Evolutionary conservation across 306 rosid genomes (phyloP), one percentile per base, ranked within the genome.

Genomic region (Gastrolobium bilobum): DNA sequence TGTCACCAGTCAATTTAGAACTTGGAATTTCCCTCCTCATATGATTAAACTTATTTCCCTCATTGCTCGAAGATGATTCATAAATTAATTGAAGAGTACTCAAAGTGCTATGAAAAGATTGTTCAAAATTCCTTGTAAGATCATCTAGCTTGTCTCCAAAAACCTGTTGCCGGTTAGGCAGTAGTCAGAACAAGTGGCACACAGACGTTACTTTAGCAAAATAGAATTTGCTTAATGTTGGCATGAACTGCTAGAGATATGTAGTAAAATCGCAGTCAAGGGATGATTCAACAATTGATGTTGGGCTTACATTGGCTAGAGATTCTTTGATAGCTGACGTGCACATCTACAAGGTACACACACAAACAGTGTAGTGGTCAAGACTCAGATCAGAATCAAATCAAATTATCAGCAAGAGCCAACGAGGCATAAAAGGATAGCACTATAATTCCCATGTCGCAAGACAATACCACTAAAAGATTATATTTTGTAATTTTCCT

Each of bases 301-400:
- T 79, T 79, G 33, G 67, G 84, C 99, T 92, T 95, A 95, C 99
- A 92, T 90, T 95, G 85, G 89, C 85, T 76, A 95, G 67, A 77
- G 98, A 95, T 85, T 91, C 98, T 78, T 85, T 86, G 79, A 95
- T 78, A 48, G 97, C 99, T 4, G 93, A 87, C 8, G 91, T 84
- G 85, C 97, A 95, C 65, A 95, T 87, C 99, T 95, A 87, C 92
- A 94, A 35, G 75, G 37, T 39, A 54, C 60, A 54, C 38, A 20
- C 1, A 0, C 64, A 73, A 44, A 43, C 34, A 59, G 48, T 0
- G 50, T 64, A 79, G 71, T 1, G 62, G 79, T 79, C 30, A 75
- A 72, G 34, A 63, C 73, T 53, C 33, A 3, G 76, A 70, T 63
- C 46, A 80, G 68, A 65, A 58, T 46, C 46, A 10, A 54, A 15